Conservation (phyloP, 2,329 filamentous ascomycete genomes). For the Colletotrichum cordylinicola region DNA sequence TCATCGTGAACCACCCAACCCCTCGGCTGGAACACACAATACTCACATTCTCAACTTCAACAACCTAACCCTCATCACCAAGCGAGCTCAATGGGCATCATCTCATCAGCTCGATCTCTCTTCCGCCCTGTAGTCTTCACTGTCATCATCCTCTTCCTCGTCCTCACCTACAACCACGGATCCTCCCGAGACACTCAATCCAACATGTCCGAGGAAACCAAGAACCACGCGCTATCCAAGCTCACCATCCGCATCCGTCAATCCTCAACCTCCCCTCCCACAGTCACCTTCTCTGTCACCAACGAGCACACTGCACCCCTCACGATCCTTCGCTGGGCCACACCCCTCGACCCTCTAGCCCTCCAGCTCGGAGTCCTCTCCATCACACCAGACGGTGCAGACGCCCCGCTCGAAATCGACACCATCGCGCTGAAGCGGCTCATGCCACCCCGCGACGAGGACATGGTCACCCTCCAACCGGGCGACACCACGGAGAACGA, state of each 20-base stretch:
- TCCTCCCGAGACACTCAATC: neutral
- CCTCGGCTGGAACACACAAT: neutral
- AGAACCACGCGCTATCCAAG: slow-evolving; percentile 6
- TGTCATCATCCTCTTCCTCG: neutral
- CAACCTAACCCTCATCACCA: neutral
- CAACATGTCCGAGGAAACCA: slow-evolving; percentile 1
- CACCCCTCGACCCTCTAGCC: slow-evolving; percentile 49
- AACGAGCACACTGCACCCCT: slow-evolving; percentile 43
- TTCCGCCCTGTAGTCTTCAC: slow-evolving; percentile 1
- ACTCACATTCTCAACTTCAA: neutral
- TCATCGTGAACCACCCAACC: neutral
- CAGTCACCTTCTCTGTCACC: slow-evolving; percentile 41
- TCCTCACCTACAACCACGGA: neutral
- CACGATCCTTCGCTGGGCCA: slow-evolving; percentile 48
- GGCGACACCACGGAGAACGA: slow-evolving; percentile 39
- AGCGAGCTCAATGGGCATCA: neutral
- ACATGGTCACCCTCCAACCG: slow-evolving; percentile 42
- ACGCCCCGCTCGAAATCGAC: slow-evolving; percentile 39
- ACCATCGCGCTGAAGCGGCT: slow-evolving; percentile 42
- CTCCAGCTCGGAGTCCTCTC: slow-evolving; percentile 46
- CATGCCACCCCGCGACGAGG: slow-evolving; percentile 45
- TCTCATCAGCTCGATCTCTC: neutral
- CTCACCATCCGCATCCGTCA: slow-evolving; percentile 41
- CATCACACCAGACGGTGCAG: slow-evolving; percentile 40
- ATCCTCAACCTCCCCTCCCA: slow-evolving; percentile 37